Base-by-base conservation (phyloP, 306 rosid genomes). In the Mimosa bimucronata region DNA sequence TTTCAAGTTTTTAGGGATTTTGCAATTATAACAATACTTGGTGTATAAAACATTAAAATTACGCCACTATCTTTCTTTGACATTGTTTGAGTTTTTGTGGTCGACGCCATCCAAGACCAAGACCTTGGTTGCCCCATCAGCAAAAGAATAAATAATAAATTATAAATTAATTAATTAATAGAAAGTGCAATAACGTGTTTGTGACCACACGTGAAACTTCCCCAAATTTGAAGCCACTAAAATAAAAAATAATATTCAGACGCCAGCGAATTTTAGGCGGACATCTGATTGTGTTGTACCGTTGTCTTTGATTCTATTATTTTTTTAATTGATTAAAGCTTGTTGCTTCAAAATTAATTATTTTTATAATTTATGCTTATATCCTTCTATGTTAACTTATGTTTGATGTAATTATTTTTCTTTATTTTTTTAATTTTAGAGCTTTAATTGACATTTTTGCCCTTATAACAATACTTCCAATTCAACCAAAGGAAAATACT, bases 261-360 rank as follows among this genome's bases (percentile, higher is more conserved):
- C 74, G 82, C 82, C 89, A 86, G 82, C 86, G 83, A 86, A 80
- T 31, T 11, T 65, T 29, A 8, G 15, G 81, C 72, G 30, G 57
- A 80, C 71, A 71, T 66, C 78, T 64, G 81, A 28, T 66, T 80
- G 79, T 66, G 38, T 40, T 73, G 81, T 44, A 13, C 50, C 50
- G 50, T 44, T 13, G 80, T 65, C 48, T 23, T 23, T n/a, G 42
- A n/a, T 65, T 21, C 31, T 18, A 13, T 30, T 40, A 16, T n/a
- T n/a, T 55, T 55, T 2, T 4, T 15, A 45, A 34, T 1, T 34
- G 5, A n/a, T n/a, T n/a, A 34, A 34, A 34, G 18, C 19, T 5
- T 23, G 19, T 23, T 29, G 37, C 21, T 66, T n/a, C 12, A 23
- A 23, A 40, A 10, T 68, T 52, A 18, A 41, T 21, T 68, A n/a